These are phyloP conservation scores for Vigna unguiculata DNA, from an alignment of 306 rosid species.

Conservation along the genomic window DNA sequence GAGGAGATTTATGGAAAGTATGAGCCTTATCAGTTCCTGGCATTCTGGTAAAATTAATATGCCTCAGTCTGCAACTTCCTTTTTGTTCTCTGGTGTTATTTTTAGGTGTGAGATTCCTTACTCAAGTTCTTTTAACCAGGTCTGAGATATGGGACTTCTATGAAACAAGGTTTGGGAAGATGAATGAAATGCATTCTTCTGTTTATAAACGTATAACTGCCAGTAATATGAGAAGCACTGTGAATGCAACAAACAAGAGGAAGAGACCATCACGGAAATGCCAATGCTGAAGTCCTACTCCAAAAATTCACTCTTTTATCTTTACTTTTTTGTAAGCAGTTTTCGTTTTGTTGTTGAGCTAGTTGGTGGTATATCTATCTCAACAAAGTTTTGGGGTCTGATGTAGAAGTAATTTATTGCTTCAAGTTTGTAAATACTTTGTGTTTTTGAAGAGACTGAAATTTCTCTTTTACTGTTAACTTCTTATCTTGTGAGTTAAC, in stretches of 20 bases:
- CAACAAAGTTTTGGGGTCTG: no score
- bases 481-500: no score
- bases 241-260: conserved; percentile 40
- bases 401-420: no score
- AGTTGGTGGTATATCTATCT: no score
- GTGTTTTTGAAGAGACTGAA: no score
- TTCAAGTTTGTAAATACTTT: no score
- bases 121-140: conserved; percentile 43
- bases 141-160: conserved; percentile 67
- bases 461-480: no score
- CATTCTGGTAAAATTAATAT: conserved; percentile 53
- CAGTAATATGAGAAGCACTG: conserved; percentile 50
- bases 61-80: not conserved
- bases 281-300: not conserved
- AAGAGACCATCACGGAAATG: conserved; percentile 41
- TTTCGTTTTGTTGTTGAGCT: no score
- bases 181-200: conserved; percentile 54
- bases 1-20: conserved; percentile 58
- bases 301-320: not conserved
- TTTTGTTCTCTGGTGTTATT: no score
- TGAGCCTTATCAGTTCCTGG: conserved; percentile 66
- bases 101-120: conserved; percentile 10
- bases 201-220: conserved; percentile 58
- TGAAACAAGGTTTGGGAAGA: conserved; percentile 50
- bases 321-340: not conserved